These are phyloP conservation scores for Capsaspora owczarzaki DNA, from an alignment of 78 protist species.

Conservation along the genomic window DNA sequence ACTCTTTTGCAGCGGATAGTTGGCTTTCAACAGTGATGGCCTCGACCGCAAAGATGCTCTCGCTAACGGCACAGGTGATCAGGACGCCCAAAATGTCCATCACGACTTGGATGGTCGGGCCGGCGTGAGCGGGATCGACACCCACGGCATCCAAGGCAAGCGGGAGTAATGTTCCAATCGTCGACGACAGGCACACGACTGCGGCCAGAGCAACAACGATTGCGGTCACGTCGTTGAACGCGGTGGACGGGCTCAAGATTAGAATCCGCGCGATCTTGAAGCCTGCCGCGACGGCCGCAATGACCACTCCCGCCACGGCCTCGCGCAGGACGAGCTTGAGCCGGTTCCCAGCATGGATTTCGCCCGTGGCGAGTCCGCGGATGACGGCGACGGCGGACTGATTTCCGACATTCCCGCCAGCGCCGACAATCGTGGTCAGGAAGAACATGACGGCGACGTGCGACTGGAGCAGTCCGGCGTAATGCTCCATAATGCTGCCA, in stretches of 20 bases:
- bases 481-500: slow-evolving; percentile 4
- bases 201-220: neutral
- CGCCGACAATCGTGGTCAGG: slow-evolving; percentile 50
- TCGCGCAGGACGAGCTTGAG: neutral
- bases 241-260: too few relatives aligned
- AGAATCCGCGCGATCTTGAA: too few relatives aligned
- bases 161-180: slow-evolving; percentile 33
- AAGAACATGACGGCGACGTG: slow-evolving; percentile 29
- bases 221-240: too few relatives aligned
- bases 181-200: slow-evolving; percentile 5
- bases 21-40: too few relatives aligned
- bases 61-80: slow-evolving; percentile 21
- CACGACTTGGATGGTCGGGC: slow-evolving; percentile 26
- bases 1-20: too few relatives aligned
- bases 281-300: neutral
- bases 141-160: neutral
- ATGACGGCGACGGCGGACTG: slow-evolving; percentile 4
- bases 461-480: slow-evolving; percentile 4
- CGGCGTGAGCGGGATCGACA: slow-evolving; percentile 31
- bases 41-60: too few relatives aligned
- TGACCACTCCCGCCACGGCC: neutral
- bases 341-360: neutral
- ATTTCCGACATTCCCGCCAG: slow-evolving; percentile 49
- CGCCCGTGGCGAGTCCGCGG: neutral
- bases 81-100: slow-evolving; percentile 40